Evolutionary conservation across 2,329 filamentous ascomycete genomes (phyloP), one percentile per base, ranked within the genome.

Genomic region (Pseudogymnoascus destructans): DNA sequence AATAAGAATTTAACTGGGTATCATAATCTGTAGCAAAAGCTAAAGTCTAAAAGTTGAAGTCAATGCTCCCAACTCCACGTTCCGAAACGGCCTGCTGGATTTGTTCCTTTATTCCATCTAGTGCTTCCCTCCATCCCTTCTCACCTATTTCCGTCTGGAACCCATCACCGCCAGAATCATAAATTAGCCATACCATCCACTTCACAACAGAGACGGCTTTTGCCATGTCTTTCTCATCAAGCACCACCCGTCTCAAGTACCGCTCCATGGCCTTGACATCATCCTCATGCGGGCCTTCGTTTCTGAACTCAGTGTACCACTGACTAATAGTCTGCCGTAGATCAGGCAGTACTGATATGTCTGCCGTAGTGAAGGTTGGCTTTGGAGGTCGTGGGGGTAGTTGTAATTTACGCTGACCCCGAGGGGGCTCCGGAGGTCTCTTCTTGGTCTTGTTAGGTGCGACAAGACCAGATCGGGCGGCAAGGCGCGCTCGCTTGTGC

Each of bases 191-290:
- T 40, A 74, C 74, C 55, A 85, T 63, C 88, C 89, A 95, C 63
- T 77, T 81, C 10, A 86, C 78, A 15, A 93, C 71, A 10, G 79
- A 79, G 1, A 81, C 77, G 0, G 81, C 87, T 71, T 95, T 95
- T 4, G 79, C 78, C 72, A 93, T 77, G 68, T 96, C 85, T 59
- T 79, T 76, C 70, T 97, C 93, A 59, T 92, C 84, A 1, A 73
- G 61, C 0, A 95, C 78, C 0, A 97, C 88, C 23, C 78, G 79
- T 4, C 69, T 74, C 27, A 97, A 70, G 70, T 95, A 97, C 65
- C 75, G 79, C 58, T 78, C 80, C 61, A 97, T 75, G 35, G 91
- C 83, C 38, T 77, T 78, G 0, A 92, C 84, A 70, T 98, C 93
- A 59, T 87, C 82, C 0, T 73, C 72, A 70, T 93, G 90, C 1